These are phyloP conservation scores for Eutypella sp. DNA, from an alignment of 2,329 filamentous ascomycete genomes.

Conservation along the genomic window DNA sequence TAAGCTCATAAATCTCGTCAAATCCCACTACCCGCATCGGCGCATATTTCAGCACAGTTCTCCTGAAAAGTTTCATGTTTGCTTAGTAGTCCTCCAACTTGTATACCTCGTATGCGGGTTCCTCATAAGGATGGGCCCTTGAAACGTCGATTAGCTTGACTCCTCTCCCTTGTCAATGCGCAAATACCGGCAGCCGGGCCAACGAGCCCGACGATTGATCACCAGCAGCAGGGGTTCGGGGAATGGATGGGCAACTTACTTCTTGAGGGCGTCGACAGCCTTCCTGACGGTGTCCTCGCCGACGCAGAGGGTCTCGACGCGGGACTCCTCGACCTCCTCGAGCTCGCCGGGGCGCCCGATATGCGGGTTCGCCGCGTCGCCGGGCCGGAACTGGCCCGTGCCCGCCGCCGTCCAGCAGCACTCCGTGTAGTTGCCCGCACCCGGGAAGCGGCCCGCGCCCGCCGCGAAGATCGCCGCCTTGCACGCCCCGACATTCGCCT, in stretches of 20 bases:
- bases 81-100: constrained; percentile 39
- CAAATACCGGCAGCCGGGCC: too few species aligned
- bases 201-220: too few species aligned
- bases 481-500: constrained; percentile 38
- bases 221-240: not conserved
- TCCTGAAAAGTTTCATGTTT: not conserved
- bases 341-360: constrained; percentile 54
- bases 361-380: constrained; percentile 54
- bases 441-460: constrained; percentile 50
- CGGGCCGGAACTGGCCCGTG: constrained; percentile 62
- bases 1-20: too few species aligned
- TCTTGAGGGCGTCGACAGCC: constrained; percentile 60
- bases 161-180: too few species aligned
- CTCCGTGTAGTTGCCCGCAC: constrained; percentile 49
- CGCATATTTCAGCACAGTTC: too few species aligned
- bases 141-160: constrained; percentile 1
- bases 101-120: constrained; percentile 43
- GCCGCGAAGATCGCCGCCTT: constrained; percentile 54
- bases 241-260: constrained; percentile 37
- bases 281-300: constrained; percentile 51
- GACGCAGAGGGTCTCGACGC: constrained; percentile 58
- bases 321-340: constrained; percentile 55
- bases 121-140: constrained; percentile 49
- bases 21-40: too few species aligned
- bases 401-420: constrained; percentile 49